Evolutionary conservation across 2,329 filamentous ascomycete genomes (phyloP).

Genomic region (Rutstroemia sp.): DNA sequence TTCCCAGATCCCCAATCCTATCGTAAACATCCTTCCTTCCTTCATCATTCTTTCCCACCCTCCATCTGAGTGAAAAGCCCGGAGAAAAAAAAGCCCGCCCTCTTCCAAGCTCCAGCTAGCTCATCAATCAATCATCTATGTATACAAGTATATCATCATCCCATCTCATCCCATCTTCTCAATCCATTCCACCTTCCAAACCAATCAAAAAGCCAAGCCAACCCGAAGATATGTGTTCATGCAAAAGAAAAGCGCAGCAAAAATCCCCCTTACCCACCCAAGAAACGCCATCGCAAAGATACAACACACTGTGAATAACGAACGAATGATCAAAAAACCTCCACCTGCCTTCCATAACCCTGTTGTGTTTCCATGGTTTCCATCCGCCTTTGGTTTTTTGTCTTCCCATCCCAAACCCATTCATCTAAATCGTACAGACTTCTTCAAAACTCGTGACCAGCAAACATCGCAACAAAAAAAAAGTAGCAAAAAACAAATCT

Average conservation of each 20-base stretch:
- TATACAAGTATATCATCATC: background rate
- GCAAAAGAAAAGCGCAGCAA: background rate
- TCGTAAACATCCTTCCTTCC: background rate
- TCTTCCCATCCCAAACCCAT: background rate
- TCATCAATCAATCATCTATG: background rate
- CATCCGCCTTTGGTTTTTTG: background rate
- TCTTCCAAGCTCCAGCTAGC: background rate
- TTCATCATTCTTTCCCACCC: background rate
- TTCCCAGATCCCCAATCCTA: background rate
- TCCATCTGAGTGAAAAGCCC: background rate
- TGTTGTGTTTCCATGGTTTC: background rate
- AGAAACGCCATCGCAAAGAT: background rate
- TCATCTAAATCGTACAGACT: background rate
- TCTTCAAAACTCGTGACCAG: background rate
- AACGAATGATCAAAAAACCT: background rate
- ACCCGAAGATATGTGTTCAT: background rate
- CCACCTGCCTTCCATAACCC: background rate
- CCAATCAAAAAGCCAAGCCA: background rate
- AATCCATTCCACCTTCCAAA: background rate
- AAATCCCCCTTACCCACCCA: background rate
- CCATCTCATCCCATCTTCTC: background rate
- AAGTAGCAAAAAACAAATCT: no score
- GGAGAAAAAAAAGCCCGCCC: background rate
- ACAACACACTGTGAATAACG: background rate
- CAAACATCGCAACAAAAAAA: no score